Evolutionary conservation across 257 asterid species (phyloP).

Genomic region (Solanum appendiculatum): DNA sequence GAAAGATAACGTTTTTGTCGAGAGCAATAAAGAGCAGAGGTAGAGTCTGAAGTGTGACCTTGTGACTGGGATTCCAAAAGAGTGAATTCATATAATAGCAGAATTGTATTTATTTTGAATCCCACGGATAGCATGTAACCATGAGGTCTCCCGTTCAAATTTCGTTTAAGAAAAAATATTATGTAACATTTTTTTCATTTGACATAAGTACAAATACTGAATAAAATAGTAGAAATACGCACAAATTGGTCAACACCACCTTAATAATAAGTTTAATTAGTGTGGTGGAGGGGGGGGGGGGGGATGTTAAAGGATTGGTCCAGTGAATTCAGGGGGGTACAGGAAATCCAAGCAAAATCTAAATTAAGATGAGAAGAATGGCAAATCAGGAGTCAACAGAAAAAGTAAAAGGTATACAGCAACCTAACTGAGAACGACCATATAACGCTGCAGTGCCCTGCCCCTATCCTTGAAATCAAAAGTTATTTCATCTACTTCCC

Average conservation of each 20-base stretch:
- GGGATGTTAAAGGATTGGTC: neutral
- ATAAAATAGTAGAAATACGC: neutral
- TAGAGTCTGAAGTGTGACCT: neutral
- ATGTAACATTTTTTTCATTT: no score
- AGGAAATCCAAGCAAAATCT: constrained; percentile 27
- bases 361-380: constrained; percentile 4
- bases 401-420: constrained; percentile 10
- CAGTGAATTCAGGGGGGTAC: constrained; percentile 21
- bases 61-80: neutral
- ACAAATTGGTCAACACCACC: neutral
- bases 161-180: no score
- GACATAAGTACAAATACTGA: neutral
- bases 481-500: constrained; percentile 13
- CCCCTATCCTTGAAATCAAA: constrained; percentile 10
- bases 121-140: neutral
- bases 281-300: neutral
- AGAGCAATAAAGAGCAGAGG: neutral
- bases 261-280: neutral
- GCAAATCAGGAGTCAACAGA: constrained; percentile 13
- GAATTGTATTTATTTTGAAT: neutral
- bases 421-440: constrained; percentile 26
- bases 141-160: neutral
- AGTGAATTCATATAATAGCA: neutral
- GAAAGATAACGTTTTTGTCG: neutral
- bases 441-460: constrained; percentile 18